Base-by-base conservation (phyloP, 352 stramenopile genomes). In the Lagenidium giganteum region DNA sequence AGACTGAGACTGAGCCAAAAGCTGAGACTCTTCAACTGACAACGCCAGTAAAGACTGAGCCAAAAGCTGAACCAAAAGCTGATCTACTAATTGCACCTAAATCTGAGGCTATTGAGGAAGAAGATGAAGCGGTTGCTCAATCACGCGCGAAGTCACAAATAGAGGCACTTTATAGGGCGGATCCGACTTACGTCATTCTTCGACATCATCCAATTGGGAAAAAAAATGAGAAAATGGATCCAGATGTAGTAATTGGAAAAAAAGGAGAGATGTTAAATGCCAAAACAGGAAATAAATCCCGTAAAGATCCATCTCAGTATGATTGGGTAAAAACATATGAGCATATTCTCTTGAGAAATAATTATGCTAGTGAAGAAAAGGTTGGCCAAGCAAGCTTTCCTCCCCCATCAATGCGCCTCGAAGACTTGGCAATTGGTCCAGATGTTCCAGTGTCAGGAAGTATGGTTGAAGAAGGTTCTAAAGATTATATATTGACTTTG, bases 81-180 rank as follows among this genome's bases (percentile, higher is more conserved):
- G n/a, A n/a, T n/a, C n/a, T n/a, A 38, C 28, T 3, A 39, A 27
- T 40, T 14, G 28, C 28, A 32, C 28, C 28, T 32, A 32, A 44
- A 44, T 16, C 24, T 20, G 37, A 30, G 21, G 37, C 17, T 34
- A 44, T 44, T 44, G 37, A 18, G 20, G 21, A 44, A 14, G 37
- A 33, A 33, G 24, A 44, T 44, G 37, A 44, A 16, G 8, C 22
- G 14, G 9, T 44, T 33, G 21, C 14, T 33, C 4, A 33, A 44
- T 14, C 21, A 44, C n/a, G 24, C 8, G 21, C 9, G 32, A 24
- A 44, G 12, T 12, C 9, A 44, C 7, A 13, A 17, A 18, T 14
- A 22, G 37, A 33, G 20, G 24, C 24, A 33, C 17, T 33, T 33
- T 30, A 44, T 32, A 44, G 21, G 6, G 22, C 6, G 16, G 14